A percentile compares a stretch with the other conserved stretches of the same genome.
Conservation (phyloP, 768 basidiomycete genomes). For the Phaeotremella fagi region DNA sequence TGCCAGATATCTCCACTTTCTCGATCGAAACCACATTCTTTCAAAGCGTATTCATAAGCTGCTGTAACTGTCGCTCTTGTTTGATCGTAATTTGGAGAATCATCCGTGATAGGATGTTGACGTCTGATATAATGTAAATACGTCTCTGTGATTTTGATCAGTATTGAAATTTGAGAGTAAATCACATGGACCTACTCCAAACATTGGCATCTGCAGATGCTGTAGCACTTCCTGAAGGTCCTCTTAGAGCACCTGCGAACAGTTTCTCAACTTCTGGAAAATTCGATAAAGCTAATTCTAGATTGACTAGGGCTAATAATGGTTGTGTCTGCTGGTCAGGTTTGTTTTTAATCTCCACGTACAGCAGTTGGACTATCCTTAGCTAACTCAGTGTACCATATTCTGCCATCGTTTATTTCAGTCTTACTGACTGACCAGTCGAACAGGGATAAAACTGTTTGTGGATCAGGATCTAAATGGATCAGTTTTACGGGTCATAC, state of each 20-base stretch:
- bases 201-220: slow-evolving; percentile 82
- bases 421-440: slow-evolving; percentile 69
- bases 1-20: slow-evolving; percentile 89
- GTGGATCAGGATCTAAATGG: slow-evolving; percentile 27
- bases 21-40: slow-evolving; percentile 83
- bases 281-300: slow-evolving; percentile 52
- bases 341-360: slow-evolving; percentile 48
- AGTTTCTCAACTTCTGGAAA: slow-evolving; percentile 75
- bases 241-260: slow-evolving; percentile 77
- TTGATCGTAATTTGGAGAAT: slow-evolving; percentile 47
- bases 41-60: slow-evolving; percentile 89
- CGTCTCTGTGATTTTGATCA: slow-evolving; percentile 53
- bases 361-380: slow-evolving; percentile 89
- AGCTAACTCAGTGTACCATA: slow-evolving; percentile 75
- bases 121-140: slow-evolving; percentile 91
- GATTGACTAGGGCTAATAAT: slow-evolving; percentile 52
- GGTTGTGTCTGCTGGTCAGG: slow-evolving; percentile 50
- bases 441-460: slow-evolving; percentile 71
- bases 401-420: slow-evolving; percentile 73
- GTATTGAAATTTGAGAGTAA: not conserved
- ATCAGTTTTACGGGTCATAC: not conserved
- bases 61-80: slow-evolving; percentile 74
- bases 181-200: slow-evolving; percentile 54
- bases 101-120: slow-evolving; percentile 53
- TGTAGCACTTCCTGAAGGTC: slow-evolving; percentile 47